These are phyloP conservation scores for Ustilago vetiveriae DNA, from an alignment of 1,284 basidiomycete genomes.

Conservation along the genomic window DNA sequence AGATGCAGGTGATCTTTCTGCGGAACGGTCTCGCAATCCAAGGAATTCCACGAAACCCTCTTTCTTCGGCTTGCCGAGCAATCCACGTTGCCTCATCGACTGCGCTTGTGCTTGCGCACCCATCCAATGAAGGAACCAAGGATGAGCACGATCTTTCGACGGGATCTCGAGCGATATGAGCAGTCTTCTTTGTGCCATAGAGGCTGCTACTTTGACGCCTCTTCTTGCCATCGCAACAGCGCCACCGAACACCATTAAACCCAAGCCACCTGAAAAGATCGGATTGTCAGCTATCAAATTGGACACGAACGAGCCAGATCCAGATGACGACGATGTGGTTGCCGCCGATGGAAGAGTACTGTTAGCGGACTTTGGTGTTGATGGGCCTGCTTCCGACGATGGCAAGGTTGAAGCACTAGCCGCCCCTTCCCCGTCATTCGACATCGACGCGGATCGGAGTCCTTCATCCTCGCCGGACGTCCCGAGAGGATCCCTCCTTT, in stretches of 20 bases:
- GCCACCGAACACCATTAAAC: conserved; percentile 65
- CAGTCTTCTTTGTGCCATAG: conserved; percentile 83
- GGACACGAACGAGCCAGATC: conserved; percentile 29
- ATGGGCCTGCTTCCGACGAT: neutral
- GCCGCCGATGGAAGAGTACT: neutral
- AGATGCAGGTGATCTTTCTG: neutral
- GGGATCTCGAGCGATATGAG: conserved; percentile 96
- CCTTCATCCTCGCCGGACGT: conserved; percentile 5
- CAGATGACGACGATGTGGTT: neutral
- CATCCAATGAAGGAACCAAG: conserved; percentile 99
- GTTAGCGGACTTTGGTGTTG: neutral
- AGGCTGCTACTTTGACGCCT: conserved; percentile 76
- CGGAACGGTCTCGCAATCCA: conserved; percentile 40
- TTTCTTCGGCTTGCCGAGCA: conserved; percentile 49
- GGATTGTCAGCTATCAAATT: conserved; percentile 56
- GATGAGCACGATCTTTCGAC: conserved; percentile 92
- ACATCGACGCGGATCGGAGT: neutral
- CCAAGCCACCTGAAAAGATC: conserved; percentile 63
- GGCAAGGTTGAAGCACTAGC: neutral
- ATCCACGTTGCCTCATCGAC: conserved; percentile 54
- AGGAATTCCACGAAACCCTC: conserved; percentile 58
- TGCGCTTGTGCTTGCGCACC: conserved; percentile 70
- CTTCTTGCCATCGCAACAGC: conserved; percentile 51
- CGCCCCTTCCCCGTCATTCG: neutral
- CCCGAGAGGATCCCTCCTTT: conserved; percentile 18